Conservation (phyloP, 129 eudicot genomes). For the Lonicera japonica region DNA sequence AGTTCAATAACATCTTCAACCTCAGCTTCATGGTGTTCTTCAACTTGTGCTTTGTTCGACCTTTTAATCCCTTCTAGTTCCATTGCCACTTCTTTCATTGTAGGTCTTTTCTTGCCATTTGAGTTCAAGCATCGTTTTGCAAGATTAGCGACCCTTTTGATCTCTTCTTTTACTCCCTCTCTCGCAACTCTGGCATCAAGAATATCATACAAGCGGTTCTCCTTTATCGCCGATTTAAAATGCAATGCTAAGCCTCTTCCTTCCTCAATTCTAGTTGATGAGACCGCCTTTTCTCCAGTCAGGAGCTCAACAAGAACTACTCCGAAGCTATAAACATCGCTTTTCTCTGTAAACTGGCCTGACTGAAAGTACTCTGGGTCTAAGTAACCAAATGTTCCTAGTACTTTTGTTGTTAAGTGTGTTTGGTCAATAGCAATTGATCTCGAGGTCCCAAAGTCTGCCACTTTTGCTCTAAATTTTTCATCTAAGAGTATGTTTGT, state of each 20-base stretch:
- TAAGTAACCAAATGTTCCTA: slow-evolving; percentile 32
- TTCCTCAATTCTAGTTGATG: slow-evolving; percentile 19
- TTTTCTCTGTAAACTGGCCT: slow-evolving; percentile 23
- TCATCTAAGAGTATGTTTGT: slow-evolving; percentile 27
- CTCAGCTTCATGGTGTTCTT: not conserved
- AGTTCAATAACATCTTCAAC: not conserved
- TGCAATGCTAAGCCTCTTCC: slow-evolving; percentile 12
- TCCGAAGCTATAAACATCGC: slow-evolving; percentile 29
- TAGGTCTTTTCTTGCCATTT: slow-evolving; percentile 25
- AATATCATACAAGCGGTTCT: slow-evolving; percentile 10
- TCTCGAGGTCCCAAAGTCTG: slow-evolving; percentile 33
- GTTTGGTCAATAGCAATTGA: slow-evolving; percentile 18
- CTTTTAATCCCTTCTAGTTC: slow-evolving; percentile 14
- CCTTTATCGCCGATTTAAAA: slow-evolving; percentile 21
- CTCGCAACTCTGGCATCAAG: slow-evolving; percentile 13
- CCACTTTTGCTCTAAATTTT: slow-evolving; percentile 22
- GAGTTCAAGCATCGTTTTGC: slow-evolving; percentile 21
- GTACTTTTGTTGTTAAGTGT: slow-evolving; percentile 21
- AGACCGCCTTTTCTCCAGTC: slow-evolving; percentile 19
- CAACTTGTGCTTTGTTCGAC: not conserved
- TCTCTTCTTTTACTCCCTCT: slow-evolving; percentile 11
- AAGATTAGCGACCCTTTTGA: slow-evolving; percentile 13
- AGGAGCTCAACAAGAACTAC: slow-evolving; percentile 19
- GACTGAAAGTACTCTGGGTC: slow-evolving; percentile 30
- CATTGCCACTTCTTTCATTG: slow-evolving; percentile 24